phyloP scores from a whole-genome alignment of 305 asterid species.

The Fraxinus latifolia region DNA sequence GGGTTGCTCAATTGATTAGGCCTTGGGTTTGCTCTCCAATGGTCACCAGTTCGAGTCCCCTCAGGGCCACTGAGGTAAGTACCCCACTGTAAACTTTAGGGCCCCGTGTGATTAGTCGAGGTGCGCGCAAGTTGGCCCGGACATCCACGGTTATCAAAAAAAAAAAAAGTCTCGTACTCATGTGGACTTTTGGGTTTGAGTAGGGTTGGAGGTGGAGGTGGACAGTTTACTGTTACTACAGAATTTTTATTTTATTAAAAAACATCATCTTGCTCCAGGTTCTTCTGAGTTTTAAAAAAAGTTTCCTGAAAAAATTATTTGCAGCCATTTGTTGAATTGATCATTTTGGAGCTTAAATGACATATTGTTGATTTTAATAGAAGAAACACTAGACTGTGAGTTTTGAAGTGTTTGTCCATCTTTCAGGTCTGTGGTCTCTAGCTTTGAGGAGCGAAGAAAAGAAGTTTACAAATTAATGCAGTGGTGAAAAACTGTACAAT shows the following conservation, averaged over 20 bases:
- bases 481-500: constrained; percentile 24
- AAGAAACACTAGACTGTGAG: constrained; percentile 4
- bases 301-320: not conserved
- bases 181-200: not conserved
- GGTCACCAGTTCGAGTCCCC: no score
- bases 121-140: no score
- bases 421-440: constrained; percentile 50
- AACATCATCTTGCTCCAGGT: not conserved
- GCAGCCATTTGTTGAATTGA: not conserved
- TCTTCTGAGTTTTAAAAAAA: not conserved
- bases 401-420: constrained; percentile 18
- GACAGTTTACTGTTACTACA: not conserved
- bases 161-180: not conserved
- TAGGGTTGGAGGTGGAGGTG: not conserved
- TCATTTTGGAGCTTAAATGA: not conserved
- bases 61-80: no score
- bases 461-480: constrained; percentile 28
- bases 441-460: constrained; percentile 25
- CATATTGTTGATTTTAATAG: not conserved
- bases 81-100: no score
- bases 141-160: no score
- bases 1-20: no score
- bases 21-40: no score
- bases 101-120: no score
- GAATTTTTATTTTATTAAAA: not conserved